These are phyloP conservation scores for Sclerotinia subarctica DNA, from an alignment of 2,329 filamentous ascomycete species.

Conservation along the genomic window DNA sequence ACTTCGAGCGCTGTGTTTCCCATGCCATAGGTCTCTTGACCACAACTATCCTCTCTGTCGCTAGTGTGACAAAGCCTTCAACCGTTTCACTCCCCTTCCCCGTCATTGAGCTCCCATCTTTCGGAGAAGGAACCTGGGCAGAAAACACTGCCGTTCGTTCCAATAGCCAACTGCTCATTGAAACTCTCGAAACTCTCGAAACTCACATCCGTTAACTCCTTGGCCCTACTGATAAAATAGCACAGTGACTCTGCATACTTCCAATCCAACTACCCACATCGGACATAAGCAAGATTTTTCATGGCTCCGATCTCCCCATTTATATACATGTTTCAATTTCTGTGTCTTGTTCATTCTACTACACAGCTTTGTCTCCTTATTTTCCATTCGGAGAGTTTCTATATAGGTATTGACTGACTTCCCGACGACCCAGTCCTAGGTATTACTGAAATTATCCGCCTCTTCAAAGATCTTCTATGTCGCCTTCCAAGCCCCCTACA, in stretches of 20 bases:
- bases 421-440: slow-evolving; percentile 2
- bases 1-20: background rate
- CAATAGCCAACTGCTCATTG: slow-evolving; percentile 40
- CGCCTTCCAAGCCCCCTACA: slow-evolving; percentile 32
- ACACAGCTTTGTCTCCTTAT: background rate
- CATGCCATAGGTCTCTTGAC: background rate
- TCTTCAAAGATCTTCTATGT: slow-evolving; percentile 36
- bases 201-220: slow-evolving; percentile 39
- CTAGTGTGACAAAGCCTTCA: background rate
- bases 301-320: background rate
- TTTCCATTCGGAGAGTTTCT: background rate
- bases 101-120: slow-evolving; percentile 21
- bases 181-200: slow-evolving; percentile 36
- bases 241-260: slow-evolving; percentile 31
- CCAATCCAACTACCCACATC: slow-evolving; percentile 32
- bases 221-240: slow-evolving; percentile 30
- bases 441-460: slow-evolving; percentile 33
- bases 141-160: slow-evolving; percentile 42
- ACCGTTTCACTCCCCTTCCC: slow-evolving; percentile 19
- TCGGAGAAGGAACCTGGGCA: slow-evolving; percentile 20
- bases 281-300: slow-evolving; percentile 1
- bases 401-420: background rate
- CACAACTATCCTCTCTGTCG: background rate
- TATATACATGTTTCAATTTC: background rate
- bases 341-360: background rate